Evolutionary conservation across 78 protist genomes (phyloP), one percentile per base, ranked within the genome.

Genomic region (Corallochytrium limacisporum): DNA sequence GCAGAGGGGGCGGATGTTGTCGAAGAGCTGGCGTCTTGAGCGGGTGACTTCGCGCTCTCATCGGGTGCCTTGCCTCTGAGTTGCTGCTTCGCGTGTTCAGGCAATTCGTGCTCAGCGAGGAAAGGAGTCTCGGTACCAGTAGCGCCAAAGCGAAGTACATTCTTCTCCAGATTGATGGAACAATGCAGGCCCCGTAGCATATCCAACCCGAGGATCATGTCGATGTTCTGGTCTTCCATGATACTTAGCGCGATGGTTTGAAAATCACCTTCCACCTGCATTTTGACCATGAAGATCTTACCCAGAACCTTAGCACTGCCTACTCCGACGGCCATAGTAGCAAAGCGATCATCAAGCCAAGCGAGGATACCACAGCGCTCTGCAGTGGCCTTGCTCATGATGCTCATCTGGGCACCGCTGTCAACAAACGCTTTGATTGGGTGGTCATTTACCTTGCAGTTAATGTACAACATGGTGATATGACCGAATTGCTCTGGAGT

Each of bases 381-480:
- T 37, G 81, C 86, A 22, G 72, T 56, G 12, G 26, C 36, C 12
- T 1, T 18, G n/a, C 44, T 22, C 72, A 78, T 70, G 74, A 84
- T 67, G 16, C 82, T 71, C 86, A 51, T 59, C 53, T 84, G 89
- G 12, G 89, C 89, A 2, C 89, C 89, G 4, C 51, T 13, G 51
- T 82, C 88, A 15, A 82, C 76, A 55, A 82, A 72, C 24, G 79
- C 81, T 46, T 60, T 24, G 28, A 72, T 29, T 12, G 57, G 48
- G 5, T 26, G 68, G 24, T 53, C 54, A 60, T 82, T 82, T 18
- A 82, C 73, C 54, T 39, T 6, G 59, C 72, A 37, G 47, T 35
- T 24, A 26, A 82, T 55, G 70, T 77, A 77, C 20, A 82, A 74
- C 84, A 82, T 77, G 62, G 39, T 12, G 39, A 82, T 79, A 4